A percentile compares a stretch with the other conserved stretches of the same genome.
Conservation (phyloP, 306 rosid genomes). For the Neltuma alba region DNA sequence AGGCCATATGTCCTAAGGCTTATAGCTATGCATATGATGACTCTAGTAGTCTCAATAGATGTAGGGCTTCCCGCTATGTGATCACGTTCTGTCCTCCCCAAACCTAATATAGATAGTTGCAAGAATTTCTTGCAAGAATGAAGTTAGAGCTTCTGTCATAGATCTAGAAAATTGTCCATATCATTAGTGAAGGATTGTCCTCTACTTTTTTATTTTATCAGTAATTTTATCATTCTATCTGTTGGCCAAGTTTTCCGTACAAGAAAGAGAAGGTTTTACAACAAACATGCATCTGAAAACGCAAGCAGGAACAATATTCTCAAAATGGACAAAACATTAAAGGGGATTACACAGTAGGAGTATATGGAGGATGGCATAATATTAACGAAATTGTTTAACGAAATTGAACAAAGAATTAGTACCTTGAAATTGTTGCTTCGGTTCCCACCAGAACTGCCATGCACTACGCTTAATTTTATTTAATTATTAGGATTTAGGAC, state of each 20-base stretch:
- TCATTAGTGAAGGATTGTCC: constrained; percentile 9
- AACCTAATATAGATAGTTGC: not conserved
- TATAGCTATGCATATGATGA: constrained; percentile 96
- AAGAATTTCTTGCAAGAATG: not conserved
- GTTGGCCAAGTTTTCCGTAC: not conserved
- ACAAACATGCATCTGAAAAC: not conserved
- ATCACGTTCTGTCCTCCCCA: constrained; percentile 90
- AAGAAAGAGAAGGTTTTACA: not conserved
- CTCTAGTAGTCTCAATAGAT: constrained; percentile 79
- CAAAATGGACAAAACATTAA: not conserved
- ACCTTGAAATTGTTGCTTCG: constrained; percentile 14
- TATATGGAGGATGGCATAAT: no score
- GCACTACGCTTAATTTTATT: not conserved
- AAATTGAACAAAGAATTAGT: not conserved
- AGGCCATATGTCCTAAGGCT: constrained; percentile 99
- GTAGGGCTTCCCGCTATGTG: constrained; percentile 84
- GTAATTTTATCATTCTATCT: constrained; percentile 15
- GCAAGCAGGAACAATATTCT: not conserved
- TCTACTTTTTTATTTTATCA: not conserved
- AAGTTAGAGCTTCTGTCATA: constrained; percentile 1
- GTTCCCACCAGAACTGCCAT: not conserved
- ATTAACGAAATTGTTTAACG: no score
- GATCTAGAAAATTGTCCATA: constrained; percentile 26
- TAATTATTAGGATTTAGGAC: not conserved
- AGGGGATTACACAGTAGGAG: not conserved